Evolutionary conservation across 2,329 filamentous ascomycete genomes (phyloP), one percentile per base, ranked within the genome.

Genomic region (Ophiostoma novo-ulmi): DNA sequence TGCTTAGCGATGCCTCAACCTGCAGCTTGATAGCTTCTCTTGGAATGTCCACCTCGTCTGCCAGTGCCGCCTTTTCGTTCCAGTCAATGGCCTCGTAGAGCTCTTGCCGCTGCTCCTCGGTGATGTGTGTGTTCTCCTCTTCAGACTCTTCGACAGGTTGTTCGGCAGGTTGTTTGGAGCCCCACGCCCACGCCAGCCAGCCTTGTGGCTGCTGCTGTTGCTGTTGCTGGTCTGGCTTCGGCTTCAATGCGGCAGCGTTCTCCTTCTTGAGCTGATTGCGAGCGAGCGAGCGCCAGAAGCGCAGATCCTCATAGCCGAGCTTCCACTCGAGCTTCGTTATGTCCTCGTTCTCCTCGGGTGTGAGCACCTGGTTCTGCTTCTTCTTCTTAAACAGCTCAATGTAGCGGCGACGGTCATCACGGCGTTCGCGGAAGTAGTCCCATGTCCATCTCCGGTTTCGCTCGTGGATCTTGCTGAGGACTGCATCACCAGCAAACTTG

Each of bases 31-130:
- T 85, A 11, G 93, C 93, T 75, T 99, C 95, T 70, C 92, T 88
- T 0, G 96, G 96, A 41, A 93, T 84, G 75, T 99, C 95, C 3
- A 99, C 89, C 61, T 91, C 90, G 75, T 97, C 93, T 0, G 93
- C 85, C 55, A 99, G 85, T 1, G 91, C 92, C 72, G 94, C 89
- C 82, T 97, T 98, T 80, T 99, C 95, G 73, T 99, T 92, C 89
- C 94, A 99, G 76, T 98, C 95, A 76, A 99, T 99, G 68, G 93
- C 96, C 75, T 96, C 91, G 79, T 98, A 99, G 11, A 99, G 86
- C 80, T 99, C 94, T 78, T 98, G 93, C 61, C 94, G 90, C 78
- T 99, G 94, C 79, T 98, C 90, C 38, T 99, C 95, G 0, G 92
- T 96, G 85, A 99, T 97, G 72, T 93, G 88, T 0, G 89, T 92